These are phyloP conservation scores for Lumnitzera littorea DNA, from an alignment of 345 rosid genomes.

Conservation along the genomic window DNA sequence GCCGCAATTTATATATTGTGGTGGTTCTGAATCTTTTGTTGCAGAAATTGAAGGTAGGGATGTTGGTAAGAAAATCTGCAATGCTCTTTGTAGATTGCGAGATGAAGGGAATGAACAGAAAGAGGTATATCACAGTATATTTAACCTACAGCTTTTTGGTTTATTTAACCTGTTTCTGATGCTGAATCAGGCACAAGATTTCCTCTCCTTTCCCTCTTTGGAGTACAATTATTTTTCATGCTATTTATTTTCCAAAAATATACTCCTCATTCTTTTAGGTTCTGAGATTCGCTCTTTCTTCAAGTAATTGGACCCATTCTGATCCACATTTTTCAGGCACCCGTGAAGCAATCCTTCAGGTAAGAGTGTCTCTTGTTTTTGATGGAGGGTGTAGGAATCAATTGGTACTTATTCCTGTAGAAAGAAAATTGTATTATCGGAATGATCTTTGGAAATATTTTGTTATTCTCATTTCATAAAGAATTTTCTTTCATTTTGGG, in stretches of 20 bases:
- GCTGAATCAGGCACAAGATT: too few relatives aligned
- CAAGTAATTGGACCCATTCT: conserved; percentile 28
- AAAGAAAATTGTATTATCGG: background rate
- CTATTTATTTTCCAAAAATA: too few relatives aligned
- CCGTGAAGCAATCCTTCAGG: conserved; percentile 77
- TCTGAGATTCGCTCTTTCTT: conserved; percentile 49
- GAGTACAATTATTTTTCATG: too few relatives aligned
- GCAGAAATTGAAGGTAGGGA: conserved; percentile 40
- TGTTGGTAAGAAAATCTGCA: conserved; percentile 59
- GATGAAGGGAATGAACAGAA: conserved; percentile 54
- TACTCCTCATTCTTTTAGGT: conserved; percentile 15
- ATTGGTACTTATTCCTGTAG: too few relatives aligned
- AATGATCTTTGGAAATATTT: too few relatives aligned
- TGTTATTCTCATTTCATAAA: too few relatives aligned
- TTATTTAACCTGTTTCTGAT: background rate
- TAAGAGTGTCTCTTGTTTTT: conserved; percentile 13
- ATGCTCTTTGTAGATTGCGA: conserved; percentile 63
- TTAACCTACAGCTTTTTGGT: background rate
- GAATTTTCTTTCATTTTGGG: too few relatives aligned
- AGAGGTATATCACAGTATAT: conserved; percentile 37
- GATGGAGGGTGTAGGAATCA: background rate
- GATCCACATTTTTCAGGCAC: conserved; percentile 57
- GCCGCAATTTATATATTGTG: background rate
- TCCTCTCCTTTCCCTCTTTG: too few relatives aligned
- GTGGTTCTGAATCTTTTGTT: conserved; percentile 8